Evolutionary conservation across 305 asterid species (phyloP).

Genomic region (Fraxinus sp.): DNA sequence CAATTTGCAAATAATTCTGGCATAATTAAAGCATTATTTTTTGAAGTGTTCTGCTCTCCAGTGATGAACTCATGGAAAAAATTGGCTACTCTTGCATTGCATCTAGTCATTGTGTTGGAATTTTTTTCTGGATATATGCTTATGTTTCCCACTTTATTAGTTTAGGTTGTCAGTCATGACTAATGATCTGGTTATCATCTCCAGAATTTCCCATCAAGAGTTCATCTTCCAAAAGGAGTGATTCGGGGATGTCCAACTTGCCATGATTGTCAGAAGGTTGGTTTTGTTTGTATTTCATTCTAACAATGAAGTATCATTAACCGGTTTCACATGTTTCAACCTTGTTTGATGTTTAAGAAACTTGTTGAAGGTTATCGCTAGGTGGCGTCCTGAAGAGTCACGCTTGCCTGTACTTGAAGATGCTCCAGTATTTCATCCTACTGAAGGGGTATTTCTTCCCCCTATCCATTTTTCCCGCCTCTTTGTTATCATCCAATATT

Average conservation of each 20-base stretch:
- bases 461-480: slow-evolving; percentile 9
- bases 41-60: not conserved
- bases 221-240: slow-evolving; percentile 68
- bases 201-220: slow-evolving; percentile 42
- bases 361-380: slow-evolving; percentile 59
- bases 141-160: not conserved
- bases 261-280: slow-evolving; percentile 60
- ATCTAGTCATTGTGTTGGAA: not conserved
- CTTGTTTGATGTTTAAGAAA: slow-evolving; percentile 19
- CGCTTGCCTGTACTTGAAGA: slow-evolving; percentile 55
- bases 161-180: slow-evolving; percentile 15
- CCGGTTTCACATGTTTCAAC: not conserved
- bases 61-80: not conserved
- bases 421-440: slow-evolving; percentile 73
- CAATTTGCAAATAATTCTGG: not conserved
- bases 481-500: slow-evolving; percentile 12
- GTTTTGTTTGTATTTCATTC: slow-evolving; percentile 2
- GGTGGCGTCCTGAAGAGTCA: slow-evolving; percentile 61
- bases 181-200: slow-evolving; percentile 25
- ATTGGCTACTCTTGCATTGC: slow-evolving; percentile 14
- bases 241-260: slow-evolving; percentile 67
- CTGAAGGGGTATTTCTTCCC: slow-evolving; percentile 58
- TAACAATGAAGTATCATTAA: not conserved
- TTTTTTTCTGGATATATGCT: not conserved
- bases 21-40: not conserved